Base-by-base conservation (phyloP, 345 rosid genomes). In the Aethionema arabicum region DNA sequence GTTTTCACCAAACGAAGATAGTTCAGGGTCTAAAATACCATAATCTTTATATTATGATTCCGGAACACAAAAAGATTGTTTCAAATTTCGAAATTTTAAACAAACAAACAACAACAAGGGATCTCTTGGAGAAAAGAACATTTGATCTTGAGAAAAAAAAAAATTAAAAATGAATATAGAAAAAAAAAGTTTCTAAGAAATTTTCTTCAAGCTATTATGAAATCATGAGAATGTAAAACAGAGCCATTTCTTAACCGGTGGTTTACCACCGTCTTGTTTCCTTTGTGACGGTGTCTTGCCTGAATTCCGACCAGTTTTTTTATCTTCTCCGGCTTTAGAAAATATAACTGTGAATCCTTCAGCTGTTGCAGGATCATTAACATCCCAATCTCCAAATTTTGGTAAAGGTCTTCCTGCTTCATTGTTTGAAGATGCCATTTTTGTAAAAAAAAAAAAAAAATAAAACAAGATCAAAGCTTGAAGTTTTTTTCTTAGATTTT, bases 361-460 rank as follows among this genome's bases (percentile, higher is more conserved):
- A 0, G 78, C 69, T 6, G 72, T 69, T 12, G 76, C 72, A 0
- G 78, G 81, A 70, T 78, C 79, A 59, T 74, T 78, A 60, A 78
- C 82, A 52, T 74, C 77, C 82, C 79, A 78, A 5, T 74, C 82
- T 4, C 82, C 82, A 39, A 74, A 78, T 61, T 61, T 67, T 0
- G 78, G 81, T 3, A 74, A 40, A 55, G 79, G 56, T 32, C 79
- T 63, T 15, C 63, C 73, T 12, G 52, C 65, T 11, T 63, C 76
- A n/a, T n/a, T 65, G 21, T 36, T 70, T 8, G 70, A n/a, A n/a
- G n/a, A 57, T 6, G 70, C 61, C 74, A 70, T 70, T 63, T 57
- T 49, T n/a, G n/a, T n/a, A n/a, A n/a, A n/a, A n/a, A n/a, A n/a
- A n/a, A n/a, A n/a, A n/a, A n/a, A n/a, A 36, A 48, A 63, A 61